Evolutionary conservation across 805 yeast species (phyloP).

Genomic region (Sungouiozyma intestinalis): DNA sequence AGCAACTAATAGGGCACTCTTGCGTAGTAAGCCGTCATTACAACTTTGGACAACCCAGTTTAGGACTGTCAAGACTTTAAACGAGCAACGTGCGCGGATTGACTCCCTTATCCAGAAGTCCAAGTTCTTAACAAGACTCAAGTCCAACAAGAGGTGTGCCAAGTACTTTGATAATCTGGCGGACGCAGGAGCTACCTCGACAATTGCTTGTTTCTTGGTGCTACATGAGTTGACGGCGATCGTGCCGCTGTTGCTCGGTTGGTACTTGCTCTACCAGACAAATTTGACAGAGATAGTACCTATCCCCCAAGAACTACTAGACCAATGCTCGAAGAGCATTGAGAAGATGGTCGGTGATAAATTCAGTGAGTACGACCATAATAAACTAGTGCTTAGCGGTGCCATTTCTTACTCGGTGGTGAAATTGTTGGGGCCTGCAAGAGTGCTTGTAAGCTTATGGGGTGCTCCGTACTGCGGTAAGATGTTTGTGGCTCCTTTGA

Average conservation of each 20-base stretch:
- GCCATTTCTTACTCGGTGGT: slow-evolving; percentile 66
- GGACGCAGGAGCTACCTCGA: slow-evolving; percentile 23
- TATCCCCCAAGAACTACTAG: slow-evolving; percentile 31
- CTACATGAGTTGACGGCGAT: slow-evolving; percentile 71
- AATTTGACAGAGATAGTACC: slow-evolving; percentile 25
- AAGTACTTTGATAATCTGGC: slow-evolving; percentile 20
- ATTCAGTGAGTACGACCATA: slow-evolving; percentile 33
- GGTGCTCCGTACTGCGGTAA: slow-evolving; percentile 27
- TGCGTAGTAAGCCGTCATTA: not conserved
- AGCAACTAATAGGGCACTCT: not conserved
- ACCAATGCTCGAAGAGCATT: slow-evolving; percentile 47
- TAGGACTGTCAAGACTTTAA: not conserved
- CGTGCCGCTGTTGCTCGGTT: slow-evolving; percentile 54
- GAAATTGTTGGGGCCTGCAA: slow-evolving; percentile 34
- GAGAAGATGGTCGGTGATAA: slow-evolving; percentile 38
- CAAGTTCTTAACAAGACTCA: slow-evolving; percentile 16
- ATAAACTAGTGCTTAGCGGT: slow-evolving; percentile 54
- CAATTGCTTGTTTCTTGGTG: slow-evolving; percentile 49
- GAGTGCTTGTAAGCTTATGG: slow-evolving; percentile 26
- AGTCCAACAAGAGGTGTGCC: slow-evolving; percentile 18
- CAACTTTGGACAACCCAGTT: not conserved
- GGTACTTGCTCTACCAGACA: slow-evolving; percentile 54
- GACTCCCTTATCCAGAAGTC: slow-evolving; percentile 17
- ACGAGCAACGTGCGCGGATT: not conserved
- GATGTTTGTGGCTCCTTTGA: slow-evolving; percentile 14